Base-by-base conservation (phyloP, 169 alveolate genomes). In the Eimeria mitis region DNA sequence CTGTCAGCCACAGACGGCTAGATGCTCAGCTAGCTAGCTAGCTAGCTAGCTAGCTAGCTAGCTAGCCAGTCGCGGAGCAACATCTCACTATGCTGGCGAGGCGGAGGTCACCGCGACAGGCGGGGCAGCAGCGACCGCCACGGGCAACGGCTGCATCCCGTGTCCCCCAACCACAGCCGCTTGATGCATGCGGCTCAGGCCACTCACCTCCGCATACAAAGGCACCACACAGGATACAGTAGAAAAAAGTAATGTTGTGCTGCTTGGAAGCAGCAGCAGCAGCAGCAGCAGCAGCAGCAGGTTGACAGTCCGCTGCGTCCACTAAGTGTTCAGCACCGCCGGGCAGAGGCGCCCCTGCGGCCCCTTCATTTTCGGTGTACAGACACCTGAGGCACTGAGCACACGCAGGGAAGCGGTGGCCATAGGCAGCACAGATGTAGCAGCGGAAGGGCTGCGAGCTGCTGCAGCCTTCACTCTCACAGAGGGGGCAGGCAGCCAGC, bases 61-160 rank as follows among this genome's bases (percentile, higher is more conserved):
- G 63, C 89, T 28, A 42, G n/a, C 84, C 25, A 31, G 34, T 56
- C 28, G 75, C 34, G 75, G 89, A 8, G 52, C 89, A 81, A 44
- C 89, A 81, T 13, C 54, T 21, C 63, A 63, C 92, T 47, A 85
- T 49, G 79, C 92, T 85, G 59, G 73, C 92, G 31, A 85, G 92
- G 31, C 92, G 81, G 6, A 85, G 92, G 19, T 47, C 63, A 63
- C 92, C 92, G 28, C 81, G 34, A 28, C 81, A 85, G 42, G 11
- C 37, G 1, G 92, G 92, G 81, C 92, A 85, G 65, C 92, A 85
- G 42, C 91, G 91, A 47, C 91, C 91, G 28, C 79, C 68, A 61
- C 91, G 91, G 37, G 91, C 25, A 44, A 54, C 37, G 31, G 91
- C 78, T 9, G 40, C 54, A 63, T 84, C 91, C 4, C 49, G 61